Base-by-base conservation (phyloP, 2,329 filamentous ascomycete genomes). In the Beauveria sp. region DNA sequence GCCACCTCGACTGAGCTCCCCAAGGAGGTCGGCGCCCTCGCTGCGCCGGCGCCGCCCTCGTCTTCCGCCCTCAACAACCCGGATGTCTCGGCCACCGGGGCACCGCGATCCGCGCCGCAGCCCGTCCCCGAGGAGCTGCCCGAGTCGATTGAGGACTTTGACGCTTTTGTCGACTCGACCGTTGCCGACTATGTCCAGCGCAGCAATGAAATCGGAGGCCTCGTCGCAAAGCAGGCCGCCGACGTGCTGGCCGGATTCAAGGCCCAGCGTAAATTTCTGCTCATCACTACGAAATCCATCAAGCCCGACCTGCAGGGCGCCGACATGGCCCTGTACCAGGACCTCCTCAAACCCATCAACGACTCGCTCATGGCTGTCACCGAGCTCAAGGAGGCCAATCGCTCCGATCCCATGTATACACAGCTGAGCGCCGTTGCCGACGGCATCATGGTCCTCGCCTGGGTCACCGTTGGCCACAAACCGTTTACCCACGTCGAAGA, bases 401-500 rank as follows among this genome's bases (percentile, higher is more conserved):
- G 92, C 48, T 85, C 84, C 9, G 88, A 88, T 2, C 82, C 87
- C 2, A 78, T 90, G 66, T 91, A 91, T 71, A 89, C 90, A 67
- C 91, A 97, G 66, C 78, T 99, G 54, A 90, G 88, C 70, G 88
- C 92, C 66, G 90, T 97, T 34, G 87, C 91, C 1, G 93, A 97
- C 70, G 92, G 92, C 66, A 92, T 96, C 66, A 88, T 91, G 70
- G 87, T 92, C 44, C 79, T 99, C 62, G 91, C 90, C 40, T 99
- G 94, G 94, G 89, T 97, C 62, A 89, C 88, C 0, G 84, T 94
- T 54, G 90, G 96, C 57, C 82, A 79, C 65, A 92, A 91, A 71
- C 94, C 94, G 2, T 87, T 84, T 65, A 92, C 94, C 70, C 90
- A 92, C 69, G 89, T 97, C 52, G 87, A 87, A 52, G 92, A 96